Percentiles rank a stretch among this genome's conserved stretches.
phyloP scores from a whole-genome alignment of 108 stramenopile species.

The Pseudonitzschia multiseries region DNA sequence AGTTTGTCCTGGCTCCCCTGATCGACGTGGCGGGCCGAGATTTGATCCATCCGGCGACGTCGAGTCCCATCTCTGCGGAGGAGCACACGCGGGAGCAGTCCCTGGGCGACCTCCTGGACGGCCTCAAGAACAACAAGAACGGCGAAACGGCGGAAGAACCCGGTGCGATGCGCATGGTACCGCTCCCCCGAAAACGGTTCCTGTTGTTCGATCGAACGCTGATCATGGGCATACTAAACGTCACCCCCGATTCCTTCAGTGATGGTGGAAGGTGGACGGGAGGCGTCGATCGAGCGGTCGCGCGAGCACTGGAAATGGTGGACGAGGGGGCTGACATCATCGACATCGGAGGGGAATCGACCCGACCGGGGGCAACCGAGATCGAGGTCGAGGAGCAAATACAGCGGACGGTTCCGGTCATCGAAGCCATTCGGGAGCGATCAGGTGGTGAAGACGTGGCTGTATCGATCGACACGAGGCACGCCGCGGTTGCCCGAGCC shows the following conservation, averaged over 20 bases:
- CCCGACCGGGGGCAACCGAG: constrained; percentile 85
- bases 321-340: constrained; percentile 87
- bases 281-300: constrained; percentile 63
- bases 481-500: constrained; percentile 81
- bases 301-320: constrained; percentile 75
- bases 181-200: constrained; percentile 68
- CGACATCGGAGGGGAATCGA: constrained; percentile 97
- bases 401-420: constrained; percentile 80
- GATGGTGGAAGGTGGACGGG: constrained; percentile 84
- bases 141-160: background rate
- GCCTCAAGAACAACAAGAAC: constrained; percentile 8
- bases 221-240: constrained; percentile 96
- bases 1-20: constrained; percentile 93
- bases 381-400: constrained; percentile 80
- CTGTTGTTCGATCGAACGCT: constrained; percentile 68
- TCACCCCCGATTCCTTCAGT: constrained; percentile 96
- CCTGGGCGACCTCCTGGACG: constrained; percentile 43
- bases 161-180: constrained; percentile 49
- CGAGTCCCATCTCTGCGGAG: background rate
- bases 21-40: constrained; percentile 58
- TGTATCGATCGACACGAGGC: constrained; percentile 95
- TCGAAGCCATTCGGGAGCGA: constrained; percentile 68
- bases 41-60: constrained; percentile 43
- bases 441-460: constrained; percentile 66
- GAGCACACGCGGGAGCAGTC: background rate